phyloP scores from a whole-genome alignment of 805 yeast genomes.

The Alloascoidea africana region DNA sequence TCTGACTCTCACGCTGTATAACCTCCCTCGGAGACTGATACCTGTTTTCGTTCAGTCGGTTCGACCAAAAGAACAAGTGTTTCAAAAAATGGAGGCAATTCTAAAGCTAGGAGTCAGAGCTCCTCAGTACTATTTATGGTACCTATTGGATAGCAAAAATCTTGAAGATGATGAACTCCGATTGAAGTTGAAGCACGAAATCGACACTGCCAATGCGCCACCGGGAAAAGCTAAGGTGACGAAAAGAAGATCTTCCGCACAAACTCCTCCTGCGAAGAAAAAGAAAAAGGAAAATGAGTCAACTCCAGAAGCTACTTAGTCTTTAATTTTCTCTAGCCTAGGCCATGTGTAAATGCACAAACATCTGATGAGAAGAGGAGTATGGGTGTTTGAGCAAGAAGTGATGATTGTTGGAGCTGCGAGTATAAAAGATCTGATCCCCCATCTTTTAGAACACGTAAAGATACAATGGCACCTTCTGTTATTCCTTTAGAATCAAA shows the following conservation, averaged over 20 bases:
- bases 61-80: slow-evolving; percentile 37
- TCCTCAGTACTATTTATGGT: slow-evolving; percentile 61
- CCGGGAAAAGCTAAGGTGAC: slow-evolving; percentile 20
- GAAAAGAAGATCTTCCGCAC: no score
- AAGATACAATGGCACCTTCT: slow-evolving; percentile 12
- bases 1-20: slow-evolving; percentile 46
- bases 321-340: no score
- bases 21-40: slow-evolving; percentile 50
- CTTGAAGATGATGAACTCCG: slow-evolving; percentile 11
- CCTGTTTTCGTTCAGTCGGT: slow-evolving; percentile 58
- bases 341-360: no score
- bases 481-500: slow-evolving; percentile 86
- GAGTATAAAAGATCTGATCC: no score
- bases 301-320: no score
- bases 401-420: no score
- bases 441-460: no score
- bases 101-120: slow-evolving; percentile 45
- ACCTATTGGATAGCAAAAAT: slow-evolving; percentile 33
- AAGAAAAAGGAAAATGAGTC: no score
- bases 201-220: slow-evolving; percentile 35
- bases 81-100: slow-evolving; percentile 42
- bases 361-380: no score
- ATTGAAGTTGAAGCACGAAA: slow-evolving; percentile 34
- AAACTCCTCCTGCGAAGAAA: no score
- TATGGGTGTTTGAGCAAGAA: no score